phyloP scores from a whole-genome alignment of 306 rosid genomes.

The Quillaja saponaria region DNA sequence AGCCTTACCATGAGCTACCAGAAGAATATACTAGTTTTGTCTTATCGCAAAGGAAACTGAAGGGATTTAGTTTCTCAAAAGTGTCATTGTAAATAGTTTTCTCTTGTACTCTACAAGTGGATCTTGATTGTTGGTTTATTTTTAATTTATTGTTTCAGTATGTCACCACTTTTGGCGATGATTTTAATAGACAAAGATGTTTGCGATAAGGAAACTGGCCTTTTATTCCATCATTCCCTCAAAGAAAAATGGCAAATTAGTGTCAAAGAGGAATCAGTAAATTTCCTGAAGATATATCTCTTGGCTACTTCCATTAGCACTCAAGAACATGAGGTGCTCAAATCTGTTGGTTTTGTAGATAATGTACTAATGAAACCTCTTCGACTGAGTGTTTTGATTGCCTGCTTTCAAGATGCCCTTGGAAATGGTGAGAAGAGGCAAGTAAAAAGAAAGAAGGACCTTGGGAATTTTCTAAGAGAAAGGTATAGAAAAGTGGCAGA shows the following conservation, averaged over 20 bases:
- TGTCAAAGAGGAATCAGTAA: slow-evolving; percentile 36
- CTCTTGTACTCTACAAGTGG: too few relatives aligned
- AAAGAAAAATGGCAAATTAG: slow-evolving; percentile 41
- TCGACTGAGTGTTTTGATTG: slow-evolving; percentile 56
- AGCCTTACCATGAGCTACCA: neutral
- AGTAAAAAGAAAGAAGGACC: slow-evolving; percentile 49
- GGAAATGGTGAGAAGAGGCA: slow-evolving; percentile 57
- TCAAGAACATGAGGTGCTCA: slow-evolving; percentile 50
- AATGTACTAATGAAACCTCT: slow-evolving; percentile 72
- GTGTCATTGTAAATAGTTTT: neutral
- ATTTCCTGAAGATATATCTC: slow-evolving; percentile 66
- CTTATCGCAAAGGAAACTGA: neutral
- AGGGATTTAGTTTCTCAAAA: slow-evolving; percentile 13
- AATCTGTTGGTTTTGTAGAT: slow-evolving; percentile 55
- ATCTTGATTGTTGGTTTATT: neutral
- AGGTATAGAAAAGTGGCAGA: slow-evolving; percentile 87
- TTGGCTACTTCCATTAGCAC: slow-evolving; percentile 48
- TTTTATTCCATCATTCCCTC: slow-evolving; percentile 32
- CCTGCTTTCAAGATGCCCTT: slow-evolving; percentile 62
- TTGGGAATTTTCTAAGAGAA: slow-evolving; percentile 54
- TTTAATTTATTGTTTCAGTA: slow-evolving; percentile 39
- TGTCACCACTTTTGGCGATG: slow-evolving; percentile 50
- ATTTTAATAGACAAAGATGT: slow-evolving; percentile 75
- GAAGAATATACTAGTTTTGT: slow-evolving; percentile 9
- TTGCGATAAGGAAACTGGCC: slow-evolving; percentile 62